A percentile compares a stretch with the other conserved stretches of the same genome.
Conservation (phyloP, 306 rosid genomes). For the Lathyrus sativus region DNA sequence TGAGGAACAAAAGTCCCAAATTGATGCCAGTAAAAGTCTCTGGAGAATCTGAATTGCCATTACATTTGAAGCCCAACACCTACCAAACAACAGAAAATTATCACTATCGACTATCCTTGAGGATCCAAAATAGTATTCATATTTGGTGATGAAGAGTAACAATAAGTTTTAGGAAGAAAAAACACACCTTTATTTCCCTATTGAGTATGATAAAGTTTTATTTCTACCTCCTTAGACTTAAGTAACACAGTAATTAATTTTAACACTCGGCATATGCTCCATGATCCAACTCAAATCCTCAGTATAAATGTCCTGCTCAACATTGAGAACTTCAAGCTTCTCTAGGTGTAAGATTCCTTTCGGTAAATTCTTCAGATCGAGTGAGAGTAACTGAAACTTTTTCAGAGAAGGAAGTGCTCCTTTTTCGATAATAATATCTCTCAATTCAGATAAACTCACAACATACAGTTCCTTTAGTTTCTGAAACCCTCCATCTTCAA, state of each 20-base stretch:
- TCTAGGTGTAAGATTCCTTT: not conserved
- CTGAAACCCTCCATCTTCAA: constrained; percentile 6
- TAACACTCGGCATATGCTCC: no score
- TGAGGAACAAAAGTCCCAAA: not conserved
- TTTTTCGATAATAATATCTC: not conserved
- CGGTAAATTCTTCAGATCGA: not conserved
- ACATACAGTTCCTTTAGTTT: not conserved
- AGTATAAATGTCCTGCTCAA: no score
- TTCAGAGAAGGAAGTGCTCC: not conserved
- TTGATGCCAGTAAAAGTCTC: not conserved
- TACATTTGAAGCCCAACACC: not conserved
- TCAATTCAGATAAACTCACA: not conserved
- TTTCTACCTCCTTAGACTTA: no score
- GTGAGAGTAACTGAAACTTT: accelerated
- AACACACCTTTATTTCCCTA: not conserved
- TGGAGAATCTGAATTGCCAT: not conserved
- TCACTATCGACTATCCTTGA: not conserved
- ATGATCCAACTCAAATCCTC: no score
- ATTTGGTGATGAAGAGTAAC: not conserved
- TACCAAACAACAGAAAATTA: not conserved
- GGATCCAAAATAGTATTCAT: not conserved
- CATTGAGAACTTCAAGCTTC: not conserved
- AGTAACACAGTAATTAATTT: no score
- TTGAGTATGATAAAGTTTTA: no score
- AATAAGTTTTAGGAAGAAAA: no score